phyloP scores from a whole-genome alignment of 2,329 filamentous ascomycete genomes.

The Sporothrix humicola region DNA sequence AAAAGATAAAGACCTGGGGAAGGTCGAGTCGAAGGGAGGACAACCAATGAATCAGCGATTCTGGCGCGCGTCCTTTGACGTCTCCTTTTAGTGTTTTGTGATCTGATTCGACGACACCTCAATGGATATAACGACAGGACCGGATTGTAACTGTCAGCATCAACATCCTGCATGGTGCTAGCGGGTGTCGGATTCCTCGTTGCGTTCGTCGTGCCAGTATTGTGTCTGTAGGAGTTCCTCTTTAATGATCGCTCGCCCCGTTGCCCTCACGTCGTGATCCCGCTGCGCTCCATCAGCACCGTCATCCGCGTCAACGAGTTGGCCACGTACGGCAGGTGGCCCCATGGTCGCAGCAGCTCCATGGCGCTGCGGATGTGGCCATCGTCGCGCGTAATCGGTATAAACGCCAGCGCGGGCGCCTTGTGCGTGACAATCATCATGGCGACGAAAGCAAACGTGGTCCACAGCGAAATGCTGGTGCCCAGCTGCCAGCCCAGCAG shows the following conservation, averaged over 20 bases:
- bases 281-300: conserved; percentile 33
- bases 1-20: not conserved
- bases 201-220: not conserved
- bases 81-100: not conserved
- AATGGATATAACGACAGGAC: not conserved
- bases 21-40: not conserved
- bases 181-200: not conserved
- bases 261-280: conserved; percentile 26
- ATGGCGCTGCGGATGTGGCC: conserved; percentile 29
- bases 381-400: conserved; percentile 33
- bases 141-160: not conserved
- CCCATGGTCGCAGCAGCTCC: conserved; percentile 34
- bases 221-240: no score
- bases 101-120: not conserved
- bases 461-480: conserved; percentile 33
- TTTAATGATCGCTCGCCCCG: not conserved
- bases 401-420: conserved; percentile 31
- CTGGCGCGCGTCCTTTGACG: not conserved
- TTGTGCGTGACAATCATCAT: conserved; percentile 34
- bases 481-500: conserved; percentile 34
- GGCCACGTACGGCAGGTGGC: conserved; percentile 35
- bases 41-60: conserved; percentile 14
- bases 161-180: not conserved
- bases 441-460: conserved; percentile 34
- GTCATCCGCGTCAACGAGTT: conserved; percentile 32